Conservation (phyloP, 495 filamentous ascomycete genomes). For the Aspergillus hancockii region DNA sequence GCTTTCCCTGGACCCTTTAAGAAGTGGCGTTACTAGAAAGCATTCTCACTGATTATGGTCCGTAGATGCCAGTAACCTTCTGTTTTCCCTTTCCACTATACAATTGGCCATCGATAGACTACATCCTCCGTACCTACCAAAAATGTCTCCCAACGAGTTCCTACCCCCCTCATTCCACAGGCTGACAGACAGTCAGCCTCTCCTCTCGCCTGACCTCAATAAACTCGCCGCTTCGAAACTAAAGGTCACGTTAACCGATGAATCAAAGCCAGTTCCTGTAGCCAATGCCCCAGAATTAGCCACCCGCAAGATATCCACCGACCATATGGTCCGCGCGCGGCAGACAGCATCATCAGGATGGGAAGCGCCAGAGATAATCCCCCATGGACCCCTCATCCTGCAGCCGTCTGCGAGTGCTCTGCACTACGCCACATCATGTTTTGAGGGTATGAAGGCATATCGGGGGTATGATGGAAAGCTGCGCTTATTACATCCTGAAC, state of each 20-base stretch:
- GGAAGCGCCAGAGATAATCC: background rate
- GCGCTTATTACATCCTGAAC: conserved; percentile 1
- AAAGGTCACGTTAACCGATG: background rate
- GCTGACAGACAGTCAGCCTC: too few relatives aligned
- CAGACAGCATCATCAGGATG: background rate
- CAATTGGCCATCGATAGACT: too few relatives aligned
- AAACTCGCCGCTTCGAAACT: too few relatives aligned
- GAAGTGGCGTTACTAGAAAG: too few relatives aligned
- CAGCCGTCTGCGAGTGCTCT: background rate
- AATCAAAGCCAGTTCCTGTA: background rate
- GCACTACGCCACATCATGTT: conserved; percentile 7
- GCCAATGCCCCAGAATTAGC: background rate
- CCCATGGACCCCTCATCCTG: conserved; percentile 1
- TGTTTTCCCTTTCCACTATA: too few relatives aligned
- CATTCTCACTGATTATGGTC: too few relatives aligned
- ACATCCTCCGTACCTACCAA: too few relatives aligned
- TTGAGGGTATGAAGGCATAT: conserved; percentile 9
- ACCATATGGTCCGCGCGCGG: conserved; percentile 5
- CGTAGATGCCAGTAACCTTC: too few relatives aligned
- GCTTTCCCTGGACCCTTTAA: too few relatives aligned
- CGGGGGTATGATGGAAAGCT: conserved; percentile 8
- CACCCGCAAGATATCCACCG: background rate
- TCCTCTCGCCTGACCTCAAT: too few relatives aligned
- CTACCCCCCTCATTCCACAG: too few relatives aligned
- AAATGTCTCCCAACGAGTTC: too few relatives aligned